Base-by-base conservation (phyloP, 768 basidiomycete genomes). In the Dictyophora rubrovolvata region DNA sequence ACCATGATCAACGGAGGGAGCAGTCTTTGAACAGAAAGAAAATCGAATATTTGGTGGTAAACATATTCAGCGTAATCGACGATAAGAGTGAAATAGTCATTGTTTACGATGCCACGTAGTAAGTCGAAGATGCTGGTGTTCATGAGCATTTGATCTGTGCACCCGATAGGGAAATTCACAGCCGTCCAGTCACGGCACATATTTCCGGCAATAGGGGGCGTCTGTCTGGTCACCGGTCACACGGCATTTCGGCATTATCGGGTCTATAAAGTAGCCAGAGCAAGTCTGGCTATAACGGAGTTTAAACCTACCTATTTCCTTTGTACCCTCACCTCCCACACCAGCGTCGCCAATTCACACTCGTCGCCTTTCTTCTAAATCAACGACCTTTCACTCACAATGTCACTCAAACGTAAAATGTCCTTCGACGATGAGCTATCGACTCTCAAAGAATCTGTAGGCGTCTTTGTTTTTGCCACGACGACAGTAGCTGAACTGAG, bases 1-100 rank as follows among this genome's bases (percentile, higher is more conserved):
- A 91, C 69, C 60, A 80, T 85, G 66, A 92, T 80, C 66, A 90
- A 71, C 0, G 89, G 89, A 8, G 89, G 87, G 18, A 91, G 66
- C 51, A 89, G 67, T 28, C 77, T 78, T 67, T 89, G 84, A 17
- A 58, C 34, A 18, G 61, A 54, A 7, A 55, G n/a, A 36, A 47
- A 36, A 42, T 53, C 48, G 28, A 52, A 20, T 35, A 42, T 35
- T 42, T 42, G 14, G 42, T 5, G n/a, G 42, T 42, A 42, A 9
- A 42, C 10, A n/a, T 42, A 4, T 14, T 42, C 12, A 3, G n/a
- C n/a, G 42, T 42, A 42, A 42, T 42, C 42, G 42, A 42, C 12
- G 12, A 42, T 42, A 9, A 42, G 10, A 4, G 42, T 9, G 42
- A 42, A 12, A 42, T n/a, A n/a, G 11, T 42, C 42, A n/a, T 42